Evolutionary conservation across 202 grass and related monocot genomes (phyloP).

Genomic region (Elaeis oleifera): DNA sequence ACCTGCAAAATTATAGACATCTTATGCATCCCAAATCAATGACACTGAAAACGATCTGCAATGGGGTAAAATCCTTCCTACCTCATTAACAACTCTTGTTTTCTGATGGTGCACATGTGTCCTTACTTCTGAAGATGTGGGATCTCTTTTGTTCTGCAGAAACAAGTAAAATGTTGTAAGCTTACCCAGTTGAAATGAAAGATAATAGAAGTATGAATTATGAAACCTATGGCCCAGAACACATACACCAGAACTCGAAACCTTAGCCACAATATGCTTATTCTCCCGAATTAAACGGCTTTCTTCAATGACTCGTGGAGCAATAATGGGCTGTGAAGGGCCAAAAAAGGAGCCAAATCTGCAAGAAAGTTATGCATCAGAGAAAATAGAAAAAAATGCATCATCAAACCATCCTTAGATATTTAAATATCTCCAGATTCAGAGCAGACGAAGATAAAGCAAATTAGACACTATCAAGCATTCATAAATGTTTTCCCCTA

Average conservation of each 20-base stretch:
- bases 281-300: constrained; percentile 73
- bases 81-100: constrained; percentile 71
- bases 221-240: background rate
- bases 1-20: constrained; percentile 27
- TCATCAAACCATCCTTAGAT: too few species aligned
- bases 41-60: constrained; percentile 2
- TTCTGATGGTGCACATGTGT: constrained; percentile 41
- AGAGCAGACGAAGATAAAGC: too few species aligned
- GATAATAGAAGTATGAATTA: constrained; percentile 6
- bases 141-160: constrained; percentile 52
- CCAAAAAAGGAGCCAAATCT: constrained; percentile 99
- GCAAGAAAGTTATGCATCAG: constrained; percentile 6
- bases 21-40: too few species aligned
- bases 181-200: constrained; percentile 17
- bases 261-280: constrained; percentile 45
- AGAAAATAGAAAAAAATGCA: too few species aligned
- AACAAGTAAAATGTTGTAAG: background rate
- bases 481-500: too few species aligned
- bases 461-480: too few species aligned
- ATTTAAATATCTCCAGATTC: too few species aligned
- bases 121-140: constrained; percentile 43
- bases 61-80: constrained; percentile 28
- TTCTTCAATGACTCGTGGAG: constrained; percentile 89
- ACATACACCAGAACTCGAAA: constrained; percentile 50
- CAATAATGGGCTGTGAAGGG: constrained; percentile 76